Evolutionary conservation across 2,329 filamentous ascomycete genomes (phyloP).

Genomic region (Colletotrichum sp.): DNA sequence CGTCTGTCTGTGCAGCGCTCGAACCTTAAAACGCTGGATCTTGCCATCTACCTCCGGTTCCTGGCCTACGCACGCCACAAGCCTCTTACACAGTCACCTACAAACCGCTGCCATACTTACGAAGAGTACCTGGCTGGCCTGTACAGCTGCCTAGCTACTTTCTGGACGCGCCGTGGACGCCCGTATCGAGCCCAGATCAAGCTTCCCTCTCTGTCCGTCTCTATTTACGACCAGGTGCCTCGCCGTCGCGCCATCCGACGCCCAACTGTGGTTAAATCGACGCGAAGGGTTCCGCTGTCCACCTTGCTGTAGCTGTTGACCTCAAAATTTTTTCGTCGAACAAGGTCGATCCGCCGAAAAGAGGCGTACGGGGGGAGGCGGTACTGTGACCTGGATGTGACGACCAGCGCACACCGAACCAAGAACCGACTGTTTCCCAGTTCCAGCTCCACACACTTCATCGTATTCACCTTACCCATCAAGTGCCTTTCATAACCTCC

Average conservation of each 20-base stretch:
- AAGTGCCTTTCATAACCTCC: background rate
- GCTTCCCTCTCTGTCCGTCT: background rate
- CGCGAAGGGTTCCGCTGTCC: background rate
- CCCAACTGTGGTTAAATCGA: background rate
- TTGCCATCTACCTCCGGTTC: slow-evolving; percentile 1
- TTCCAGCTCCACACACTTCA: slow-evolving; percentile 1
- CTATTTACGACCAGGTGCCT: background rate
- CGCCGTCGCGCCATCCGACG: background rate
- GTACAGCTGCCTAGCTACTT: background rate
- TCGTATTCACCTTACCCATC: slow-evolving; percentile 11
- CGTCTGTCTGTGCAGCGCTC: slow-evolving; percentile 4
- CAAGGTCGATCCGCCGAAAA: background rate
- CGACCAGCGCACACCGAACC: background rate
- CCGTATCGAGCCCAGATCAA: background rate
- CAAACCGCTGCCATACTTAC: background rate
- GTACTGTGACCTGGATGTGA: background rate
- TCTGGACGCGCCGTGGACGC: background rate
- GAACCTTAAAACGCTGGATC: slow-evolving; percentile 14
- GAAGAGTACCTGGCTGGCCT: background rate
- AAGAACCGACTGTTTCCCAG: background rate
- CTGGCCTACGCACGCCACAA: slow-evolving; percentile 9
- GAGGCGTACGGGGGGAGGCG: background rate
- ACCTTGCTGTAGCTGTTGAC: background rate
- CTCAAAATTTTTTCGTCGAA: background rate
- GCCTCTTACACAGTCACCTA: background rate